These are phyloP conservation scores for Nidula microcarpa DNA, from an alignment of 768 basidiomycete genomes.

Conservation along the genomic window DNA sequence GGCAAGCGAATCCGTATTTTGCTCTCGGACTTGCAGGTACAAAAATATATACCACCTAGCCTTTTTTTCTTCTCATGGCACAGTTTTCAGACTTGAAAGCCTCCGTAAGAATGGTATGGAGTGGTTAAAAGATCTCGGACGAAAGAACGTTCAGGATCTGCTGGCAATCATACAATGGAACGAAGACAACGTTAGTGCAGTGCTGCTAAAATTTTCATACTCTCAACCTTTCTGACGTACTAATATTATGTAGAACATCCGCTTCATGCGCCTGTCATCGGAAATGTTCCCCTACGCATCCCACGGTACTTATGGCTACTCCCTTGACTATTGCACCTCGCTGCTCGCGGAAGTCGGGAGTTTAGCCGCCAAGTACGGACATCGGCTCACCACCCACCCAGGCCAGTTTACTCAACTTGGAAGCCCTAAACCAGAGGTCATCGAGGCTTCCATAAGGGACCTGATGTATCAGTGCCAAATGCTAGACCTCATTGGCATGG, in stretches of 20 bases:
- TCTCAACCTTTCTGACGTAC: neutral
- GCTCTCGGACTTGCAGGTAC: slow-evolving; percentile 65
- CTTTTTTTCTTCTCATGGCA: neutral
- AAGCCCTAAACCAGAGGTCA: slow-evolving; percentile 71
- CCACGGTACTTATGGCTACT: slow-evolving; percentile 77
- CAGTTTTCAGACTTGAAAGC: slow-evolving; percentile 56
- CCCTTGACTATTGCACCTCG: slow-evolving; percentile 66
- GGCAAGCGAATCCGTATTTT: slow-evolving; percentile 63
- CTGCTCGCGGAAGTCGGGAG: slow-evolving; percentile 56
- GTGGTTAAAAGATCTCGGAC: slow-evolving; percentile 77
- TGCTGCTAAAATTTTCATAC: neutral
- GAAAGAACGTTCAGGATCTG: slow-evolving; percentile 72
- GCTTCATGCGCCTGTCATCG: slow-evolving; percentile 86
- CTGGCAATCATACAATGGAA: slow-evolving; percentile 85
- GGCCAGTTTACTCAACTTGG: slow-evolving; percentile 86
- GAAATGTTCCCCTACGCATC: slow-evolving; percentile 94
- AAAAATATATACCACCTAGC: slow-evolving; percentile 3
- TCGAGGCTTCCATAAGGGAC: slow-evolving; percentile 75
- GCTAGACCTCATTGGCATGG: slow-evolving; percentile 80
- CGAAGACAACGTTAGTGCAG: slow-evolving; percentile 61
- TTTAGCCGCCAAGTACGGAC: slow-evolving; percentile 66
- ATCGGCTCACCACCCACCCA: slow-evolving; percentile 84
- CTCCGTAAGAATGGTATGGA: slow-evolving; percentile 79
- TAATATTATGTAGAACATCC: slow-evolving; percentile 48
- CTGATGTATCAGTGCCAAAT: slow-evolving; percentile 86